Evolutionary conservation across 78 protist genomes (phyloP), one percentile per base, ranked within the genome.

Genomic region (Tieghemostelium lacteum): DNA sequence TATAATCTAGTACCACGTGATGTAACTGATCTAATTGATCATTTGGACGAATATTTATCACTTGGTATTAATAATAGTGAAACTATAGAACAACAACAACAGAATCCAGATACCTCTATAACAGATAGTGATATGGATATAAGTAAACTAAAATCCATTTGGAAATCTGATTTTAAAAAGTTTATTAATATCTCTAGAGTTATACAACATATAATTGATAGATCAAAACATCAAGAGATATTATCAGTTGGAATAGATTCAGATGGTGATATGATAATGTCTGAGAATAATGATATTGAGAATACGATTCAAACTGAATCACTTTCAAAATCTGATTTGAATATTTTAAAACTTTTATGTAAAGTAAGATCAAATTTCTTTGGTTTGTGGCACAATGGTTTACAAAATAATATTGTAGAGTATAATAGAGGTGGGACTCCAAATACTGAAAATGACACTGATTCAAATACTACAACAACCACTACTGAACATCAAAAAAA

Each of bases 351-450:
- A 58, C 49, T 83, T 40, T 12, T 83, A 7, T 28, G 78, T 28
- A 83, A 83, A 73, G 33, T 83, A 14, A 54, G 89, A 69, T 14
- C 89, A 36, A 83, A 83, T 31, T 83, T 69, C 55, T 83, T 83
- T 42, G 89, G 89, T 19, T 58, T 83, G 40, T 83, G 89, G 89
- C 39, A 50, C 3, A 28, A 37, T 19, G 37, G 34, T 6, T 12
- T 19, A 22, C 36, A 50, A 19, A 10, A 8, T 16, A 36, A 39
- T 12, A 5, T n/a, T 2, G 17, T 57, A 22, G 7, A 7, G 29
- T 57, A 57, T 16, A 57, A 57, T 42, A 16, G 16, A 26, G 40
- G 19, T 66, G 19, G 22, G 3, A 66, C 2, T 26, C n/a, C 36
- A 40, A 7, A 26, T 42, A 28, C 36, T 24, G 24, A 45, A 1